phyloP scores from a whole-genome alignment of 2,329 filamentous ascomycete genomes.

The Scortechinia acanthostroma region DNA sequence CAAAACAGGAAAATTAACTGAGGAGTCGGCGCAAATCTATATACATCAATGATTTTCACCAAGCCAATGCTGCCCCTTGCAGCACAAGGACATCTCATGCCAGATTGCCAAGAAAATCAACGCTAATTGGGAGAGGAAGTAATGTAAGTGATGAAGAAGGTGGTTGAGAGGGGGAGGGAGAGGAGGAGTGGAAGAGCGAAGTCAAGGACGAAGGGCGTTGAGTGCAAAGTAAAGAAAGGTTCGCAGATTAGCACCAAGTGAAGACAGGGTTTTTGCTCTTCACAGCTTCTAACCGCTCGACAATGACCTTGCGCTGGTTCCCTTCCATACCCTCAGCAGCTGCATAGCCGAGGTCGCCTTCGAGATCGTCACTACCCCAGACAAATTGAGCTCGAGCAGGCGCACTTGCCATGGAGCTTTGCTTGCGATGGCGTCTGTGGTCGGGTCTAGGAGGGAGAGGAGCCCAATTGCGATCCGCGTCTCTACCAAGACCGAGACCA shows the following conservation, averaged over 20 bases:
- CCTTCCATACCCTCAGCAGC: slow-evolving; percentile 91
- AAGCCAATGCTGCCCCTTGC: no score
- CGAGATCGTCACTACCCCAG: slow-evolving; percentile 67
- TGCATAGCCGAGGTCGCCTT: slow-evolving; percentile 89
- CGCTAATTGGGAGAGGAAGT: no score
- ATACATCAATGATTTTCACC: no score
- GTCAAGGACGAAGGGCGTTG: not conserved
- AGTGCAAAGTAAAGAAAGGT: slow-evolving; percentile 1
- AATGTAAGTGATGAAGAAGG: not conserved
- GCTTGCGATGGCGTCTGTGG: slow-evolving; percentile 36
- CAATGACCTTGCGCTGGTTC: slow-evolving; percentile 86
- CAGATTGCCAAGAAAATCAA: no score
- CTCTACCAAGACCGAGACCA: not conserved
- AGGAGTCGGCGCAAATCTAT: no score
- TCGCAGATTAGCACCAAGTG: slow-evolving; percentile 72
- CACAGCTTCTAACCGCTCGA: slow-evolving; percentile 89
- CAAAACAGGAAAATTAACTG: no score
- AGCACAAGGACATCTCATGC: no score
- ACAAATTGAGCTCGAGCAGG: slow-evolving; percentile 39
- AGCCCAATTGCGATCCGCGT: slow-evolving; percentile 11
- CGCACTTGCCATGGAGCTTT: slow-evolving; percentile 41
- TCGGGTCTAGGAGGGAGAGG: slow-evolving; percentile 22
- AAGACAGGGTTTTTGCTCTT: slow-evolving; percentile 95
- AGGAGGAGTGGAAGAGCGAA: not conserved
- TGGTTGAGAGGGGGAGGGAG: not conserved